Evolutionary conservation across 805 yeast genomes (phyloP).

Genomic region (Dipodascus geniculatus): DNA sequence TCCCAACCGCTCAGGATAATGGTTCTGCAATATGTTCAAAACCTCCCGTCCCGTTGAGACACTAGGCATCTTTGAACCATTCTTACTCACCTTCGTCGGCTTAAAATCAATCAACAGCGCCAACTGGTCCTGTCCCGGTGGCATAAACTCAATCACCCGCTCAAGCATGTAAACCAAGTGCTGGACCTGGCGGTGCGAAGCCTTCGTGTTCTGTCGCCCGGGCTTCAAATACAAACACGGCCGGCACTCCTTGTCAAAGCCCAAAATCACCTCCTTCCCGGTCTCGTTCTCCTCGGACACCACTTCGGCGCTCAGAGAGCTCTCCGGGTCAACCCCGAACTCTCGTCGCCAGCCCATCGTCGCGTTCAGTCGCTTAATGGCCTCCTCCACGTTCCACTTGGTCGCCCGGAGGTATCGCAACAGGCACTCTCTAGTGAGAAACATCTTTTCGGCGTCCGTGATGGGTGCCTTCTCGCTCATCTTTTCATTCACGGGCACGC

Average conservation of each 20-base stretch:
- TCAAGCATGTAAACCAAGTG: slow-evolving; percentile 90
- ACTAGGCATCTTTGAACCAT: slow-evolving; percentile 72
- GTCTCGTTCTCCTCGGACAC: slow-evolving; percentile 63
- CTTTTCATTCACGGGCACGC: slow-evolving; percentile 29
- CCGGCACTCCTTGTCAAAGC: slow-evolving; percentile 79
- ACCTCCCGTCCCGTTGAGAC: slow-evolving; percentile 84
- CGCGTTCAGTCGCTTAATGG: slow-evolving; percentile 60
- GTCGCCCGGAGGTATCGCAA: slow-evolving; percentile 87
- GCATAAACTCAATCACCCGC: slow-evolving; percentile 88
- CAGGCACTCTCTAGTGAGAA: slow-evolving; percentile 90
- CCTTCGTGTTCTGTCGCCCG: slow-evolving; percentile 91
- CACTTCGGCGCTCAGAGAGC: slow-evolving; percentile 23
- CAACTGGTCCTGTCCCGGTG: slow-evolving; percentile 88
- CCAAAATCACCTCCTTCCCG: slow-evolving; percentile 86
- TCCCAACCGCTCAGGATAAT: slow-evolving; percentile 95
- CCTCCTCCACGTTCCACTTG: slow-evolving; percentile 69
- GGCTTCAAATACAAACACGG: slow-evolving; percentile 90
- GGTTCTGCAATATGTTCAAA: slow-evolving; percentile 85
- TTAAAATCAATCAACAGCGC: slow-evolving; percentile 90
- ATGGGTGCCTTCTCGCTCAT: slow-evolving; percentile 28
- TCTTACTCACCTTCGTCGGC: slow-evolving; percentile 42
- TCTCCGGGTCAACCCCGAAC: slow-evolving; percentile 53
- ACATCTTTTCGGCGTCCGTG: slow-evolving; percentile 57
- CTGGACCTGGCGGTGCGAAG: slow-evolving; percentile 86
- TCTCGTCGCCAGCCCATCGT: slow-evolving; percentile 91